phyloP scores from a whole-genome alignment of 805 yeast genomes.

The Candida glaebosa region DNA sequence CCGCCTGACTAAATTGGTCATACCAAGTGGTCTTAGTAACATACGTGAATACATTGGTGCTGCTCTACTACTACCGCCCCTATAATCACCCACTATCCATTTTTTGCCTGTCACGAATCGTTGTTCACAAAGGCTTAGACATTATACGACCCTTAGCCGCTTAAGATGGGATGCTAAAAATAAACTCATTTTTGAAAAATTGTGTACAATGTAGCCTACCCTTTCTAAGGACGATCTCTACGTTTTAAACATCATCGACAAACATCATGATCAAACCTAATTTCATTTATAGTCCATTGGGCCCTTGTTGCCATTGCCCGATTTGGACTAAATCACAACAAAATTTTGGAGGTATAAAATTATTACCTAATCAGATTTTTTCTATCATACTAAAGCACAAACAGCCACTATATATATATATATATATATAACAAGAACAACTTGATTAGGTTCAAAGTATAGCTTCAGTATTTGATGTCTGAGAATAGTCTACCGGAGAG shows the following conservation, averaged over 20 bases:
- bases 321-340: background rate
- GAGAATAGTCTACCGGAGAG: background rate
- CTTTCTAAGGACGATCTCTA: background rate
- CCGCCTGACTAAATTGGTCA: too few relatives aligned
- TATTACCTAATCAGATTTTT: background rate
- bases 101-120: too few relatives aligned
- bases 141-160: background rate
- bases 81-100: too few relatives aligned
- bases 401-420: background rate
- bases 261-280: background rate
- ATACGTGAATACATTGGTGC: too few relatives aligned
- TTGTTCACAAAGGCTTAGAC: too few relatives aligned
- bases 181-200: too few relatives aligned
- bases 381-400: background rate
- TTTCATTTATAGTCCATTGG: background rate
- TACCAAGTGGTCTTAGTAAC: too few relatives aligned
- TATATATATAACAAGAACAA: background rate
- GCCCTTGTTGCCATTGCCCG: background rate
- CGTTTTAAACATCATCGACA: background rate
- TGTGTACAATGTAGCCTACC: background rate
- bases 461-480: background rate
- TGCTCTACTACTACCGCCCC: too few relatives aligned
- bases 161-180: background rate
- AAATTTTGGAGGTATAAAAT: too few relatives aligned
- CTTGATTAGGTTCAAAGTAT: background rate